Percentiles rank a stretch among this genome's conserved stretches.
phyloP scores from a whole-genome alignment of 495 filamentous ascomycete species.

The Talaromyces borbonicus region DNA sequence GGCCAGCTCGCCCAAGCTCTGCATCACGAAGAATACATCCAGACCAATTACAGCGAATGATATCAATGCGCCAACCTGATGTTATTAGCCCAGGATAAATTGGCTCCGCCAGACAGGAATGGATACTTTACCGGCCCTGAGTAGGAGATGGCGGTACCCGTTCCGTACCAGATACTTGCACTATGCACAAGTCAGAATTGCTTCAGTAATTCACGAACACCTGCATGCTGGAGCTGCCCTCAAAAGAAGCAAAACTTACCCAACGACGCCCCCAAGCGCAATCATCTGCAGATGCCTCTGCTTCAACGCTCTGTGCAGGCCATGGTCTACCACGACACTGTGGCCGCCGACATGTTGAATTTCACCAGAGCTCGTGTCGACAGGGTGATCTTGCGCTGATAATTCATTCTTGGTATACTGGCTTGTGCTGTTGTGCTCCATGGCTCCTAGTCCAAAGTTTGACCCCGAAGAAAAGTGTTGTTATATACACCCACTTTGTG shows the following conservation, averaged over 20 bases:
- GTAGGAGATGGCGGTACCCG: constrained; percentile 3
- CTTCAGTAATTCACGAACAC: constrained; percentile 1
- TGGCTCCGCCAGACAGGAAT: not conserved
- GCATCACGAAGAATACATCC: constrained; percentile 25
- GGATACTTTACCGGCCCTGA: constrained; percentile 4
- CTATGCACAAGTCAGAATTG: constrained; percentile 17
- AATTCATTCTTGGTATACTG: not conserved
- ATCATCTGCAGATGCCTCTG: constrained; percentile 27
- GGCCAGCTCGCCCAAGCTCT: constrained; percentile 36
- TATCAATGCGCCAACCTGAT: constrained; percentile 30
- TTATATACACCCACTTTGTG: not conserved
- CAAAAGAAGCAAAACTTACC: constrained; percentile 20
- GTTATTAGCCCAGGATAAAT: constrained; percentile 9
- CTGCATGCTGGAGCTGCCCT: constrained; percentile 9
- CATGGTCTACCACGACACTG: constrained; percentile 17
- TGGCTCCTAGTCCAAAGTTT: not conserved
- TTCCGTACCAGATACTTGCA: constrained; percentile 17
- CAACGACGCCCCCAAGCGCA: constrained; percentile 23
- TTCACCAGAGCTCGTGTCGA: not conserved
- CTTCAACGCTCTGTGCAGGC: constrained; percentile 18
- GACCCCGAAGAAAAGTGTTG: not conserved
- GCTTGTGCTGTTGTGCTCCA: not conserved
- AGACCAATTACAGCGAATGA: constrained; percentile 30
- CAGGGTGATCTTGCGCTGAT: not conserved
- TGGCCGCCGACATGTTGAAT: not conserved